Evolutionary conservation across 1,139 yeast genomes (phyloP).

Genomic region (Geotrichum phurueaensis): DNA sequence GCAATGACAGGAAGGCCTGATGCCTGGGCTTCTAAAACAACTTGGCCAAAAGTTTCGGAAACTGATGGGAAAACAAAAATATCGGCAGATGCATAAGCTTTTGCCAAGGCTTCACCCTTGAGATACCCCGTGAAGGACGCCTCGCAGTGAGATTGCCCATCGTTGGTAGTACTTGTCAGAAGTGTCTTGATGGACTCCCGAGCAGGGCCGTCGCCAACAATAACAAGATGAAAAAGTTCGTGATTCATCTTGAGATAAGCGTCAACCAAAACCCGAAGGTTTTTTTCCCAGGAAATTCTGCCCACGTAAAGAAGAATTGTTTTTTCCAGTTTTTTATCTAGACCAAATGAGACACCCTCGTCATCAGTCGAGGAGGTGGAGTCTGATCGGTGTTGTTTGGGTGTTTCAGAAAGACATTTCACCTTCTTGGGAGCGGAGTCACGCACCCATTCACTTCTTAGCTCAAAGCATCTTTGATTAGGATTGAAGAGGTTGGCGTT

Average conservation of each 20-base stretch:
- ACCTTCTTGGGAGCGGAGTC: not conserved
- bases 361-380: constrained; percentile 10
- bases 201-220: constrained; percentile 25
- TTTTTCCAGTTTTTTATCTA: constrained; percentile 13
- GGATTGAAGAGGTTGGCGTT: constrained; percentile 19
- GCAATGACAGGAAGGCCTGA: constrained; percentile 23
- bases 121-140: constrained; percentile 23
- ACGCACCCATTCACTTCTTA: constrained; percentile 17
- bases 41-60: constrained; percentile 25
- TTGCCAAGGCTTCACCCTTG: constrained; percentile 20
- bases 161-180: constrained; percentile 4
- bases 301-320: constrained; percentile 22
- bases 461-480: constrained; percentile 6
- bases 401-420: not conserved
- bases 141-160: constrained; percentile 11
- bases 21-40: constrained; percentile 24
- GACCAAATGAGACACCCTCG: constrained; percentile 21
- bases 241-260: constrained; percentile 30
- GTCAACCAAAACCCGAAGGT: constrained; percentile 27
- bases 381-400: not conserved
- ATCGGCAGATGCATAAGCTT: constrained; percentile 23
- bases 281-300: constrained; percentile 23
- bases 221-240: constrained; percentile 19
- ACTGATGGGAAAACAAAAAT: constrained; percentile 22
- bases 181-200: constrained; percentile 16